These are phyloP conservation scores for Nigrospora osmanthi DNA, from an alignment of 2,329 filamentous ascomycete genomes.

Conservation along the genomic window DNA sequence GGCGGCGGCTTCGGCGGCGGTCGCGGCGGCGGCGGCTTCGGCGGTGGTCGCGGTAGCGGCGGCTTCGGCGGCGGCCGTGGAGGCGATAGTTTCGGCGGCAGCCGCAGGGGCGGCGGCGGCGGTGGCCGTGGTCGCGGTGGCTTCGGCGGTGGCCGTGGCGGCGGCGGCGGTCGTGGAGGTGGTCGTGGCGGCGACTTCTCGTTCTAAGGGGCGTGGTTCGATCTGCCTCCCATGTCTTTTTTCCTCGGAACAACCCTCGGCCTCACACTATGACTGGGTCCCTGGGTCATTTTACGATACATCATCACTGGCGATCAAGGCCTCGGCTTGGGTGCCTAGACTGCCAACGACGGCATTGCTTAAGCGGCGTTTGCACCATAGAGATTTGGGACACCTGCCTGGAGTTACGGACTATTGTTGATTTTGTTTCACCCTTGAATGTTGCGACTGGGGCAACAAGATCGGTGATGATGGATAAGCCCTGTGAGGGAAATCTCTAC, in stretches of 20 bases:
- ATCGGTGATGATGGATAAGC: not conserved
- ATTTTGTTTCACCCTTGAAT: not conserved
- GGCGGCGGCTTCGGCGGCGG: constrained; percentile 7
- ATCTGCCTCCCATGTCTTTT: no score
- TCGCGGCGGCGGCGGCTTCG: constrained; percentile 9
- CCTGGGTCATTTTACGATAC: no score
- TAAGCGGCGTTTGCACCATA: no score
- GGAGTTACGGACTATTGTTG: not conserved
- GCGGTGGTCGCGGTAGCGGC: constrained; percentile 9
- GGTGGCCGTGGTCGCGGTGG: constrained; percentile 1
- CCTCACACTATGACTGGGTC: no score
- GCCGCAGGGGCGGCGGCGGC: not conserved
- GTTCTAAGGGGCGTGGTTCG: no score
- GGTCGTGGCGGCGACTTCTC: not conserved
- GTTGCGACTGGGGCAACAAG: not conserved
- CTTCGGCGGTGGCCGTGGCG: not conserved
- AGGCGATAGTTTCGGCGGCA: not conserved
- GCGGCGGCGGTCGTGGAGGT: constrained; percentile 3
- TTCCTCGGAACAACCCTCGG: no score
- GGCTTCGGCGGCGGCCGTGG: constrained; percentile 8
- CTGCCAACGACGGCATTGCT: no score
- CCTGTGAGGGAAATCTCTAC: not conserved
- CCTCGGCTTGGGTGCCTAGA: no score
- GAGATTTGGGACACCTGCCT: no score
- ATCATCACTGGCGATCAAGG: no score